A percentile compares a stretch with the other conserved stretches of the same genome.
Conservation (phyloP, 2,329 filamentous ascomycete species). For the Arthrobotrys sinensis region DNA sequence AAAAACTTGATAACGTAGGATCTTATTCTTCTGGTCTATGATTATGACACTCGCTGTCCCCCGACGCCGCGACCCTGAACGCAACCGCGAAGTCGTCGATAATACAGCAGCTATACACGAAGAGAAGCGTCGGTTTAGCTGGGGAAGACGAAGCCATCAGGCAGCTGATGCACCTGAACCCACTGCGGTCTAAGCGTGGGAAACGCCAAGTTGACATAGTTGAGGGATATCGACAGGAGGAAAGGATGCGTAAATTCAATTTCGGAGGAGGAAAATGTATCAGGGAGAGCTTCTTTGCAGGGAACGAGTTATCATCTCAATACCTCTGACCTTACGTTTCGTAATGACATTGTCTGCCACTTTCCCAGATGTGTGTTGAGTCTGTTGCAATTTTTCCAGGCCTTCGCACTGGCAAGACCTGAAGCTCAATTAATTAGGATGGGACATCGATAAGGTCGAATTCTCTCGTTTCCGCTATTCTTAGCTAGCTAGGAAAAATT, state of each 20-base stretch:
- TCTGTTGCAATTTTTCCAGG: slow-evolving; percentile 1
- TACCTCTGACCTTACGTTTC: too few relatives aligned
- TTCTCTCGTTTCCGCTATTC: too few relatives aligned
- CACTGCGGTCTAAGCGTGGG: not conserved
- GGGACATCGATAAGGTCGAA: too few relatives aligned
- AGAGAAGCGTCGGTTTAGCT: slow-evolving; percentile 32
- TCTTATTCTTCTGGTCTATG: slow-evolving; percentile 37
- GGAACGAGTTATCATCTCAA: too few relatives aligned
- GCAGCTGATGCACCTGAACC: not conserved
- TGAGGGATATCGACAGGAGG: too few relatives aligned
- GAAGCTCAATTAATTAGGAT: too few relatives aligned
- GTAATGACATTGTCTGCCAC: too few relatives aligned
- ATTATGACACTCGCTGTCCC: slow-evolving; percentile 13
- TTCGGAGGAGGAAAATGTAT: too few relatives aligned
- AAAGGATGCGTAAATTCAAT: too few relatives aligned
- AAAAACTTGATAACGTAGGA: not conserved
- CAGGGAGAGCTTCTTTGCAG: too few relatives aligned
- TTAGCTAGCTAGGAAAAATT: too few relatives aligned
- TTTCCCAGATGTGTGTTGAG: slow-evolving; percentile 1
- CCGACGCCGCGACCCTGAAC: not conserved
- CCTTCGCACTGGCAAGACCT: too few relatives aligned
- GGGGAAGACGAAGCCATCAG: slow-evolving; percentile 17
- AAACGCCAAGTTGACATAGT: not conserved
- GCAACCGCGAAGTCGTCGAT: not conserved
- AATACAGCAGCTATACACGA: not conserved